Evolutionary conservation across 2,329 filamentous ascomycete species (phyloP).

Genomic region (Penicillium sp.): DNA sequence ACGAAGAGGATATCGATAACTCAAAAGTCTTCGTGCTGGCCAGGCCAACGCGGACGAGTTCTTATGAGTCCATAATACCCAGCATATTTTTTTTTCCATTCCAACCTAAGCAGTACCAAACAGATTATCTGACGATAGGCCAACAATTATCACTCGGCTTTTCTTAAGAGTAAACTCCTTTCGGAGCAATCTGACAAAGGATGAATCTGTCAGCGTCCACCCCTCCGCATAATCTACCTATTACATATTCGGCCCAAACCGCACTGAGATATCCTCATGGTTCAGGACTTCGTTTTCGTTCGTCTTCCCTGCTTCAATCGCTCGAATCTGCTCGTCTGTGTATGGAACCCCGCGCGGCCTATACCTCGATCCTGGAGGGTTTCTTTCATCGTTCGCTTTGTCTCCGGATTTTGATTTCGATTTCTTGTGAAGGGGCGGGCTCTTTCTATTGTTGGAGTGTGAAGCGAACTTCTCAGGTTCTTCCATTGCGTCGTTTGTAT

Average conservation of each 20-base stretch:
- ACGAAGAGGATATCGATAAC: slow-evolving; percentile 41
- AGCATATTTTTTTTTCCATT: neutral
- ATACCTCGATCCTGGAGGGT: neutral
- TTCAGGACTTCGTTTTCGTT: neutral
- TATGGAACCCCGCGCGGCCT: neutral
- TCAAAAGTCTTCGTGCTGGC: neutral
- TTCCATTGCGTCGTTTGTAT: neutral
- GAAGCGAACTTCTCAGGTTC: neutral
- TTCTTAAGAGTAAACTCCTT: too few species aligned
- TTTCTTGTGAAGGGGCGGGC: neutral
- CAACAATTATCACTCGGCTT: too few species aligned
- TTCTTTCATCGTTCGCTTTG: neutral
- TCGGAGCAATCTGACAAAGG: neutral
- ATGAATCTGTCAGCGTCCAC: neutral
- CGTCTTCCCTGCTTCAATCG: neutral
- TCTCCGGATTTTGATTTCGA: neutral
- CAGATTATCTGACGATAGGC: too few species aligned
- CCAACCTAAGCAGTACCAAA: neutral
- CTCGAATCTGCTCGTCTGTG: neutral
- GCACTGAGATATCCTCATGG: neutral
- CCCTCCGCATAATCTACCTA: neutral
- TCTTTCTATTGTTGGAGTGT: neutral
- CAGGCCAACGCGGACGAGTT: neutral
- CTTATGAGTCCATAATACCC: neutral
- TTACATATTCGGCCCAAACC: neutral